phyloP scores from a whole-genome alignment of 768 basidiomycete genomes.

The Mycena sanguinolenta region DNA sequence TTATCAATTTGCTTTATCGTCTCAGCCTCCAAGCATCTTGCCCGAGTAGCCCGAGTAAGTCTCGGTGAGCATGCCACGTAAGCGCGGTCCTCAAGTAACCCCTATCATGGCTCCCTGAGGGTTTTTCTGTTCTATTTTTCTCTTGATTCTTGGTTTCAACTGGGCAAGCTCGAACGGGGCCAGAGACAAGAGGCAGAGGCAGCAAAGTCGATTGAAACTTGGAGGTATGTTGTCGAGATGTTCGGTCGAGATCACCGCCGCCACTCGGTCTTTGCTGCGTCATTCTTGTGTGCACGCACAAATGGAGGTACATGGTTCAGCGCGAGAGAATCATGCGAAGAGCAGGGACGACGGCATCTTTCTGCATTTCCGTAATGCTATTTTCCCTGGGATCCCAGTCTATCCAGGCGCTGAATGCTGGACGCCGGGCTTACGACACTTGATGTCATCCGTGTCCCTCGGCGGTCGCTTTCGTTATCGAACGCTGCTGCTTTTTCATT shows the following conservation, averaged over 20 bases:
- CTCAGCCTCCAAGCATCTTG: no score
- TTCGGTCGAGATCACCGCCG: conserved; percentile 1
- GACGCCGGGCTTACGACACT: conserved; percentile 29
- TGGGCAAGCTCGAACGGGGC: no score
- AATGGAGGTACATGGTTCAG: conserved; percentile 9
- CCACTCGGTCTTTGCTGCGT: no score
- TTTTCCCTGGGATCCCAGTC: conserved; percentile 12
- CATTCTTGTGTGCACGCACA: no score
- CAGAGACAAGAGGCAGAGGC: no score
- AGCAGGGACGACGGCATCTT: neutral
- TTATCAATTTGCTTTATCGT: no score
- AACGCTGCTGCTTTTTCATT: conserved; percentile 32
- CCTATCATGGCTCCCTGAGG: no score
- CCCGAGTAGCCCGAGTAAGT: no score
- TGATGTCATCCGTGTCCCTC: conserved; percentile 6
- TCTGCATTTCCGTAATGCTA: neutral
- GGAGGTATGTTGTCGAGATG: neutral
- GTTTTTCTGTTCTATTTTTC: no score
- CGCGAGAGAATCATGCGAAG: neutral
- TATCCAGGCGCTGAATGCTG: conserved; percentile 8
- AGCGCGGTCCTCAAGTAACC: no score
- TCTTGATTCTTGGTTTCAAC: no score
- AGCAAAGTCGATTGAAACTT: neutral
- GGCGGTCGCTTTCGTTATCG: conserved; percentile 37
- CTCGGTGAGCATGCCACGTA: no score